A percentile compares a stretch with the other conserved stretches of the same genome.
Conservation (phyloP, 2,329 filamentous ascomycete genomes). For the Myrmaecium sp. region DNA sequence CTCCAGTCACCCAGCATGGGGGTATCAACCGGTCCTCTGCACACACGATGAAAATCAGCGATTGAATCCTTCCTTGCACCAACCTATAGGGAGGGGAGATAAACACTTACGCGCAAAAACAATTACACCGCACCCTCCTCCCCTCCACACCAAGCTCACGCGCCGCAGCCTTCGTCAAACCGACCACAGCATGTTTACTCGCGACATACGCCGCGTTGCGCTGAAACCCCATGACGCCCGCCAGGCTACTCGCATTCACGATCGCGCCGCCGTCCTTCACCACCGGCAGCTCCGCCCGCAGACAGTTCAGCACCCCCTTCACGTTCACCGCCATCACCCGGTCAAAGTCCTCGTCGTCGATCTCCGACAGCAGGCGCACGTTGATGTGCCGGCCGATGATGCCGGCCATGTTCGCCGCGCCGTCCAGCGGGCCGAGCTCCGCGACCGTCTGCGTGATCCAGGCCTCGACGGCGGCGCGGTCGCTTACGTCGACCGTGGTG, state of each 20-base stretch:
- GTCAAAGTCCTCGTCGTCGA: constrained; percentile 23
- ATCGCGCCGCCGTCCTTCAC: constrained; percentile 22
- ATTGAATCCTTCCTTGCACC: background rate
- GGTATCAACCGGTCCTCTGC: constrained; percentile 16
- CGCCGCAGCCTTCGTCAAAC: constrained; percentile 21
- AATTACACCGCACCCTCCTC: constrained; percentile 18
- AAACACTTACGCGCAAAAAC: constrained; percentile 17
- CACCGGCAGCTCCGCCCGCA: constrained; percentile 22
- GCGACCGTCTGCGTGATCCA: constrained; percentile 32
- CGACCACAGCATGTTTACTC: constrained; percentile 24
- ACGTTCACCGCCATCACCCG: constrained; percentile 22
- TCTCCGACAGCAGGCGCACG: constrained; percentile 10
- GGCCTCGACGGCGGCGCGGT: constrained; percentile 29
- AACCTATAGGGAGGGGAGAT: background rate
- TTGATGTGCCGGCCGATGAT: constrained; percentile 15
- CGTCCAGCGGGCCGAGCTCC: constrained; percentile 36
- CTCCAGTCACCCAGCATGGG: constrained; percentile 14
- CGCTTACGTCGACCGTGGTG: constrained; percentile 32
- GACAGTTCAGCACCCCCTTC: constrained; percentile 21
- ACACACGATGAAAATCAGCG: background rate
- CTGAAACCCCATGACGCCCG: constrained; percentile 29
- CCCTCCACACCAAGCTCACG: constrained; percentile 21
- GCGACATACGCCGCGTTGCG: constrained; percentile 19
- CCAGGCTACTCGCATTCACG: constrained; percentile 32
- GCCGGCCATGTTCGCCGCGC: constrained; percentile 38